Percentiles rank a stretch among this genome's conserved stretches.
Evolutionary conservation across 192 early-diverging fungal genomes (phyloP).

Genomic region (Geranomyces variabilis): DNA sequence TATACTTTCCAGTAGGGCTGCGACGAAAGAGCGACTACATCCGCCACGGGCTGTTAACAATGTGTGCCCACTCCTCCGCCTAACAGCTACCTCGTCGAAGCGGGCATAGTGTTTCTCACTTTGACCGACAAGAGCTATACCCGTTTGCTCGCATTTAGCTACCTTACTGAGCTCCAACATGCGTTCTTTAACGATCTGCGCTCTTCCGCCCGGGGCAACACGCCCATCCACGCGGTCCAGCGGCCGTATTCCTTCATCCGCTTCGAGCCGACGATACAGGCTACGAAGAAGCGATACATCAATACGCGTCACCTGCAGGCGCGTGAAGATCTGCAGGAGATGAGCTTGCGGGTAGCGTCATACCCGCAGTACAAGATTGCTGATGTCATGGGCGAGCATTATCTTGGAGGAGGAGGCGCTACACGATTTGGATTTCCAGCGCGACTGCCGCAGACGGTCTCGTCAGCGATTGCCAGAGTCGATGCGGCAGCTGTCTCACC

Average conservation of each 20-base stretch:
- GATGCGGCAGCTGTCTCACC: neutral
- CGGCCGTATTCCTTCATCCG: constrained; percentile 50
- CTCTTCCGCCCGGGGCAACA: neutral
- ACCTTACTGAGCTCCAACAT: constrained; percentile 36
- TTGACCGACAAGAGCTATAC: constrained; percentile 42
- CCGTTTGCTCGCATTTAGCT: constrained; percentile 45
- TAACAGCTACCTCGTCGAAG: constrained; percentile 30
- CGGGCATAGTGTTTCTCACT: constrained; percentile 36
- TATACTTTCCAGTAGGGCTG: constrained; percentile 42
- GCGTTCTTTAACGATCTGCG: constrained; percentile 39
- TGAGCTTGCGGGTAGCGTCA: constrained; percentile 24
- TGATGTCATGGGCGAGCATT: constrained; percentile 36
- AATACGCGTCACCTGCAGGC: constrained; percentile 42
- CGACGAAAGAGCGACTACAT: neutral
- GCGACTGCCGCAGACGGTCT: neutral
- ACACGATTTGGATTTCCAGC: neutral
- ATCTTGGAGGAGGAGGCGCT: neutral
- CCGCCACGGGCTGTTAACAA: neutral
- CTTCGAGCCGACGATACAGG: constrained; percentile 44
- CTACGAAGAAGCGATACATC: constrained; percentile 43
- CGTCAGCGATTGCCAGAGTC: constrained; percentile 4
- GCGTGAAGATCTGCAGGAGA: constrained; percentile 42
- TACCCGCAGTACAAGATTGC: constrained; percentile 30
- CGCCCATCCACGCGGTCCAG: constrained; percentile 21
- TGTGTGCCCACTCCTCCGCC: neutral